A percentile compares a stretch with the other conserved stretches of the same genome.
Evolutionary conservation across 257 asterid species (phyloP).

Genomic region (Solanum microdontum): DNA sequence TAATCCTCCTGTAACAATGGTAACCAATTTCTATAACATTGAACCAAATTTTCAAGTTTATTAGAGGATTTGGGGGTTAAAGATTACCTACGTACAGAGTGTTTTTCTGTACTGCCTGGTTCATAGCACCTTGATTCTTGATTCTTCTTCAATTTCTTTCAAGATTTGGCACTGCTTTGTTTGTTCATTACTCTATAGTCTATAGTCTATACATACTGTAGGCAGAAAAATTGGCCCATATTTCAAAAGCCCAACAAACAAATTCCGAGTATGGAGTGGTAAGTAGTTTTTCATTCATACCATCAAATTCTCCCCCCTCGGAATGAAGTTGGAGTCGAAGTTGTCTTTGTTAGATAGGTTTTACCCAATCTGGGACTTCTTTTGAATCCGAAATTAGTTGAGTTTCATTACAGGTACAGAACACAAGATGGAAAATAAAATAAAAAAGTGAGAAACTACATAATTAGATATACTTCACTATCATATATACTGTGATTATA

Average conservation of each 20-base stretch:
- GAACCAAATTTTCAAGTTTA: neutral
- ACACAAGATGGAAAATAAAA: neutral
- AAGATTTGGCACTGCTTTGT: neutral
- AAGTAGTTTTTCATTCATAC: too few species aligned
- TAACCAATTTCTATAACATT: neutral
- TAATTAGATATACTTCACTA: neutral
- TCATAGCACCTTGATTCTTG: slow-evolving; percentile 28
- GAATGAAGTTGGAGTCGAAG: neutral
- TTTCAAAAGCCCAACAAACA: neutral
- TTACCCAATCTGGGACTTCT: neutral
- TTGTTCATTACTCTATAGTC: too few species aligned
- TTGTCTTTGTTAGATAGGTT: neutral
- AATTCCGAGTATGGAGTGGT: neutral
- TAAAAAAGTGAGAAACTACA: neutral
- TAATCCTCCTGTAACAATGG: slow-evolving; percentile 40
- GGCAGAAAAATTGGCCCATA: neutral
- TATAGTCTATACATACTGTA: too few species aligned
- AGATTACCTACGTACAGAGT: slow-evolving; percentile 51
- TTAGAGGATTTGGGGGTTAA: neutral
- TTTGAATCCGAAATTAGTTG: neutral
- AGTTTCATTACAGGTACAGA: neutral
- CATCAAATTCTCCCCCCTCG: neutral
- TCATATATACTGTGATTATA: too few species aligned
- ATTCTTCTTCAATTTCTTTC: neutral
- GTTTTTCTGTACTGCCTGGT: slow-evolving; percentile 86